Conservation (phyloP, 257 asterid species). For the Vinca minor region DNA sequence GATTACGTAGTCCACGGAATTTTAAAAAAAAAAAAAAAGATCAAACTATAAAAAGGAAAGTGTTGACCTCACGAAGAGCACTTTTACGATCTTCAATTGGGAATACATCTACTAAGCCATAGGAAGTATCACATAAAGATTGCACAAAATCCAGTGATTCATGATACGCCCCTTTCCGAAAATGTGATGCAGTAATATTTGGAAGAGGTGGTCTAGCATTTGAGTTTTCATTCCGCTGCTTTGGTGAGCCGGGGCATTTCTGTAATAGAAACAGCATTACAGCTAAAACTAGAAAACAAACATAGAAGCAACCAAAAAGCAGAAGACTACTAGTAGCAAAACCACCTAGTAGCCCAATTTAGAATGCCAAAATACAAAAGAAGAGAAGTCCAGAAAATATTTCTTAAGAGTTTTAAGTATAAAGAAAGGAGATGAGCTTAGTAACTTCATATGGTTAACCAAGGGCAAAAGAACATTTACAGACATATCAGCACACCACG, state of each 20-base stretch:
- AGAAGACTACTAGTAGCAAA: background rate
- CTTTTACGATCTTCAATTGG: conserved; percentile 88
- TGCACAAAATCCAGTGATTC: conserved; percentile 95
- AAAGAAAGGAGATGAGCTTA: background rate
- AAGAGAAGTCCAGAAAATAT: background rate
- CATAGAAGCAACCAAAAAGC: background rate
- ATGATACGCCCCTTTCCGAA: conserved; percentile 88
- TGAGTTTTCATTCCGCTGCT: conserved; percentile 49
- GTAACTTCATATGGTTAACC: background rate
- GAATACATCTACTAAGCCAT: conserved; percentile 88
- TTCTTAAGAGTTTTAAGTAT: background rate
- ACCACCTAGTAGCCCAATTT: background rate
- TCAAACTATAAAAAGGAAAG: conserved; percentile 11
- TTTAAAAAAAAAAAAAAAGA: too few species aligned
- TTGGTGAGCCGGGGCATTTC: conserved; percentile 77
- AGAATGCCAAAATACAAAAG: background rate
- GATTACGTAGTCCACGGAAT: conserved; percentile 1
- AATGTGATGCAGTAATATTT: conserved; percentile 56
- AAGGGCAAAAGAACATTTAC: background rate
- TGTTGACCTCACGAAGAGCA: conserved; percentile 79
- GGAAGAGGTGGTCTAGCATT: conserved; percentile 93
- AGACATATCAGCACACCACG: background rate
- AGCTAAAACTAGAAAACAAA: conserved; percentile 11
- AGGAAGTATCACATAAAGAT: conserved; percentile 83
- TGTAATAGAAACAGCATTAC: conserved; percentile 31